Conservation (phyloP, 148 eudicot species). For the Rhododendron mucronatum region DNA sequence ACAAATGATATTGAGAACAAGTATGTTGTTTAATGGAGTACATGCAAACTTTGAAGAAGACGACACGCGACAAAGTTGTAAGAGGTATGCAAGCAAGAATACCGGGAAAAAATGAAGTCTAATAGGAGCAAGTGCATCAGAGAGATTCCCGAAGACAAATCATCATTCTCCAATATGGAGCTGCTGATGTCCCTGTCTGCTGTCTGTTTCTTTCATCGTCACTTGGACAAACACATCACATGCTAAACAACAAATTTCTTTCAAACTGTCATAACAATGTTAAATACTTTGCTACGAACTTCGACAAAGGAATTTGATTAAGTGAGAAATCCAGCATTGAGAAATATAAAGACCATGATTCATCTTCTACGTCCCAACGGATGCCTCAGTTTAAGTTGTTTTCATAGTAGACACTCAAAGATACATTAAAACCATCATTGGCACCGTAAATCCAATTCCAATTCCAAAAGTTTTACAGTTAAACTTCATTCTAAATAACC, state of each 20-base stretch:
- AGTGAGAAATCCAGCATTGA: background rate
- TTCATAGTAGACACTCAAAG: no score
- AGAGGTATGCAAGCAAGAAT: no score
- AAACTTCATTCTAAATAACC: background rate
- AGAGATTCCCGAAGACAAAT: conserved; percentile 36
- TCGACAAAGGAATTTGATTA: background rate
- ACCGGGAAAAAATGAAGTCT: background rate
- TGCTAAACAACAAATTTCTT: background rate
- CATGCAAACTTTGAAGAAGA: background rate
- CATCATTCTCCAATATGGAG: conserved; percentile 9
- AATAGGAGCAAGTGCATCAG: conserved; percentile 16
- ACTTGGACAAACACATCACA: conserved; percentile 14
- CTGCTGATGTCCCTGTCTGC: conserved; percentile 37
- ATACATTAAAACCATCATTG: conserved; percentile 8
- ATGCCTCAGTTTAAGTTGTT: conserved; percentile 6
- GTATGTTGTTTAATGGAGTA: background rate
- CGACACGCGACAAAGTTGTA: background rate
- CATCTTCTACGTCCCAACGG: background rate
- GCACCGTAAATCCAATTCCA: background rate
- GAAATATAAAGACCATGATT: background rate
- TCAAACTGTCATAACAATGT: no score
- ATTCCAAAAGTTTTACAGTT: background rate
- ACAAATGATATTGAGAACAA: background rate
- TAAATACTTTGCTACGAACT: background rate
- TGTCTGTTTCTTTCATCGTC: conserved; percentile 26